Conservation (phyloP, 1,284 basidiomycete genomes). For the Trametes sp. region DNA sequence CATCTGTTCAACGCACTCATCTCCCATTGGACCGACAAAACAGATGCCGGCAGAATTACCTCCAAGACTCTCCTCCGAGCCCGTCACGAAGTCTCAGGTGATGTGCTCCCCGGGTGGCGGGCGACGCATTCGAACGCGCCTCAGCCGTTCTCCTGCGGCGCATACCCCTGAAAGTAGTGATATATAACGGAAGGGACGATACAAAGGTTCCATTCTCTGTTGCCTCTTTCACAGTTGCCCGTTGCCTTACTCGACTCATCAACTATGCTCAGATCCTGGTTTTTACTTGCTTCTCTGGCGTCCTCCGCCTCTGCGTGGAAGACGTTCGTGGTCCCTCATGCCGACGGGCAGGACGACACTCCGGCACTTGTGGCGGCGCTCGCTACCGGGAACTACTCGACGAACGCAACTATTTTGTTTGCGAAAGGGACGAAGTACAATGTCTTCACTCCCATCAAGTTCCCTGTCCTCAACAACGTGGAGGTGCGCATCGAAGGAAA, state of each 20-base stretch:
- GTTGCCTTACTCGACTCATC: background rate
- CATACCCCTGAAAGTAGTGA: no score
- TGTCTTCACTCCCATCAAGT: conserved; percentile 63
- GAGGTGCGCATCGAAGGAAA: conserved; percentile 67
- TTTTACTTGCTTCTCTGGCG: conserved; percentile 5
- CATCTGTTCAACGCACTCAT: background rate
- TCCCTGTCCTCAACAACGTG: conserved; percentile 62
- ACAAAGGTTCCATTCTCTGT: background rate
- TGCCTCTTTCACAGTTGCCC: background rate
- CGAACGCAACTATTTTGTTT: conserved; percentile 63
- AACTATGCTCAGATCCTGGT: background rate
- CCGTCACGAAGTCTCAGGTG: background rate
- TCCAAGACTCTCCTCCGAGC: background rate
- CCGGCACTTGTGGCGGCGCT: conserved; percentile 54
- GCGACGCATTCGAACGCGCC: background rate
- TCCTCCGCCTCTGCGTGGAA: conserved; percentile 47
- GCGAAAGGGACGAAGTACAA: conserved; percentile 64
- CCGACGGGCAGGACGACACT: conserved; percentile 56
- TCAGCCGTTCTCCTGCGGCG: no score
- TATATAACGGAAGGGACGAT: no score
- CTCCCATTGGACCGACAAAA: background rate
- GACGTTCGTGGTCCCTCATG: conserved; percentile 60
- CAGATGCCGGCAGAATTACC: background rate
- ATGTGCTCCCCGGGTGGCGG: background rate
- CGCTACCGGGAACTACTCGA: conserved; percentile 47